Percentiles rank a stretch among this genome's conserved stretches.
Conservation (phyloP, 23 red algal genomes). For the Gracilaria gracilis region DNA sequence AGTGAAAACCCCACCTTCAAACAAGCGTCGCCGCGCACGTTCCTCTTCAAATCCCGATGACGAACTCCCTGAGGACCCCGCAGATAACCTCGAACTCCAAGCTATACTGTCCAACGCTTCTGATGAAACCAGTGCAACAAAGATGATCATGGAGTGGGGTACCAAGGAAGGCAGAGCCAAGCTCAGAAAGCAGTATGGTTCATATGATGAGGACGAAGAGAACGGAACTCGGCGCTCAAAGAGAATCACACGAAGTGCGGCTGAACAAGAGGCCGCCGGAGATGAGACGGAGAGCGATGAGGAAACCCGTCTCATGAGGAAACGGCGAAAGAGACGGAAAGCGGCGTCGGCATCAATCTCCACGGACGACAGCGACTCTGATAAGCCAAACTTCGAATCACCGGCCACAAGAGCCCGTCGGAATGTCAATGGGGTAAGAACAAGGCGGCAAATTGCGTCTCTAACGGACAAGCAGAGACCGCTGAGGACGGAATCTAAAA, state of each 20-base stretch:
- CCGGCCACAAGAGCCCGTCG: slow-evolving; percentile 7
- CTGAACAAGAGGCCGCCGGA: not conserved
- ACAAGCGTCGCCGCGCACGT: slow-evolving; percentile 24
- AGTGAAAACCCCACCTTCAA: not conserved
- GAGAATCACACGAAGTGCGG: not conserved
- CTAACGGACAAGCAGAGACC: no score
- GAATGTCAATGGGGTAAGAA: slow-evolving; percentile 5
- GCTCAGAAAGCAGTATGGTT: slow-evolving; percentile 20
- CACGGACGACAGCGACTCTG: not conserved
- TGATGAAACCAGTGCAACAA: not conserved
- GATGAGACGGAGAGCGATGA: not conserved
- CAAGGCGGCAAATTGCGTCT: slow-evolving; percentile 17
- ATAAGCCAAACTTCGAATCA: not conserved
- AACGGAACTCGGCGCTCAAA: not conserved
- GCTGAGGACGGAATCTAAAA: slow-evolving; percentile 15
- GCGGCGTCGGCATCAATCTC: not conserved
- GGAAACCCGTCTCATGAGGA: not conserved
- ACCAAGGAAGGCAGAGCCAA: slow-evolving; percentile 1
- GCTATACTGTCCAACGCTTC: slow-evolving; percentile 5
- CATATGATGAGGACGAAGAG: not conserved
- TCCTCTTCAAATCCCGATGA: not conserved
- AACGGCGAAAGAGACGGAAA: not conserved
- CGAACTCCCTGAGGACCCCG: not conserved
- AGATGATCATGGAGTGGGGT: slow-evolving; percentile 12
- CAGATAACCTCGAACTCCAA: slow-evolving; percentile 8